These are phyloP conservation scores for Thielaviopsis punctulata DNA, from an alignment of 2,329 filamentous ascomycete species.

Conservation along the genomic window DNA sequence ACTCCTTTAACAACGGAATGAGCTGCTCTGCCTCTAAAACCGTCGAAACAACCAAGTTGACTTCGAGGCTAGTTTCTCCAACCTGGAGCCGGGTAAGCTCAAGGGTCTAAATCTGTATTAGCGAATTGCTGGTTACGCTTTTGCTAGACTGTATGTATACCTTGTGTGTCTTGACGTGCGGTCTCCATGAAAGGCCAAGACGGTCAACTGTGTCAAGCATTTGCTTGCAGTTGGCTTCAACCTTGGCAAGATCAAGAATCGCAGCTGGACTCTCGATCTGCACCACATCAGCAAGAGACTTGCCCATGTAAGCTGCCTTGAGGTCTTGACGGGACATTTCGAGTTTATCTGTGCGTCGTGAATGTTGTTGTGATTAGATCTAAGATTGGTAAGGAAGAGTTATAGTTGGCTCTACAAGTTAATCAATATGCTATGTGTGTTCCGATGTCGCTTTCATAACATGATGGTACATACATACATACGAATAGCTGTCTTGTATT, in stretches of 20 bases:
- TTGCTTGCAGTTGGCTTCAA: constrained; percentile 48
- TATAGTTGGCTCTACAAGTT: too few relatives aligned
- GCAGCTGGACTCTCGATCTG: constrained; percentile 49
- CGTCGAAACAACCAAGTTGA: constrained; percentile 56
- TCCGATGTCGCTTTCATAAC: too few relatives aligned
- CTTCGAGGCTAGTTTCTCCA: constrained; percentile 29
- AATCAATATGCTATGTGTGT: too few relatives aligned
- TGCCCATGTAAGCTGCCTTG: constrained; percentile 33
- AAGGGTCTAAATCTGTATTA: constrained; percentile 33
- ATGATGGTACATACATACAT: too few relatives aligned
- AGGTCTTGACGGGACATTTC: neutral
- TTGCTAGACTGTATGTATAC: constrained; percentile 21
- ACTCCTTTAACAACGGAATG: constrained; percentile 40
- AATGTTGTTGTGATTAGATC: neutral
- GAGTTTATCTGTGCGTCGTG: neutral
- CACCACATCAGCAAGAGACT: constrained; percentile 26
- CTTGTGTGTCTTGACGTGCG: constrained; percentile 76
- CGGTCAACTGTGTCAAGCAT: constrained; percentile 49
- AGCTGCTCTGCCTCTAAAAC: constrained; percentile 56
- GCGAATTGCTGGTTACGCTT: neutral
- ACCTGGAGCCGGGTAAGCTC: constrained; percentile 54
- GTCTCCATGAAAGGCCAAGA: constrained; percentile 49
- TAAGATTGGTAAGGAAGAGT: too few relatives aligned
- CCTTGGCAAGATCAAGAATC: constrained; percentile 49
- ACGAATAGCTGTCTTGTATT: too few relatives aligned